Conservation (phyloP, 2,329 filamentous ascomycete species). For the Exophiala sp. region DNA sequence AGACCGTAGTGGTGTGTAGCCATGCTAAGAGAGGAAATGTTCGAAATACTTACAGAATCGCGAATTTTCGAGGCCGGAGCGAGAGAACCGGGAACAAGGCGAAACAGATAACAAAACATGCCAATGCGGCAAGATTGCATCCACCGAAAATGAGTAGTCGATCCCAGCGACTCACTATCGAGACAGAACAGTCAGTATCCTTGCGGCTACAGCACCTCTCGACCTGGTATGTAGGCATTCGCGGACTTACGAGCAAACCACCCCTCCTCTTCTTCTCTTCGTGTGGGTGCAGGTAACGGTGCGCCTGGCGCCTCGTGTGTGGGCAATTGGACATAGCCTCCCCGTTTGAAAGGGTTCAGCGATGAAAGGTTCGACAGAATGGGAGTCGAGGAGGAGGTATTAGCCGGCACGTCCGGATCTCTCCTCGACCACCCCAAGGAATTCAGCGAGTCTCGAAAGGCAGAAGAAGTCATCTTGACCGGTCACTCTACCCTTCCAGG, state of each 20-base stretch:
- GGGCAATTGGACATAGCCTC: conserved; percentile 86
- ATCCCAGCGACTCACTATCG: conserved; percentile 91
- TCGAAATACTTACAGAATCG: conserved; percentile 76
- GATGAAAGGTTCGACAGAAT: conserved; percentile 78
- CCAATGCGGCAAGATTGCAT: conserved; percentile 83
- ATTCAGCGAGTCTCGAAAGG: conserved; percentile 92
- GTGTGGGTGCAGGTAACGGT: conserved; percentile 75
- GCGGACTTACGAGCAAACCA: conserved; percentile 86
- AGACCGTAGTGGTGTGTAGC: conserved; percentile 25
- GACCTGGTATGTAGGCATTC: neutral
- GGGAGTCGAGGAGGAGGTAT: conserved; percentile 64
- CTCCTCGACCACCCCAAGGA: conserved; percentile 91
- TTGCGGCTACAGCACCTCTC: neutral
- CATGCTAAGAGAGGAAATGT: conserved; percentile 18
- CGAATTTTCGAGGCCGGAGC: conserved; percentile 85
- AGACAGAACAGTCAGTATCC: conserved; percentile 20
- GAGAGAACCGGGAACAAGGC: conserved; percentile 80
- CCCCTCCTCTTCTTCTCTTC: conserved; percentile 90
- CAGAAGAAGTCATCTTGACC: conserved; percentile 70
- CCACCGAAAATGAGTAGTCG: conserved; percentile 85
- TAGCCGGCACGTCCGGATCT: conserved; percentile 70
- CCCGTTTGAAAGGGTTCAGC: conserved; percentile 76
- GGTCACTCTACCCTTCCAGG: conserved; percentile 13
- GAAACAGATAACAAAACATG: conserved; percentile 92
- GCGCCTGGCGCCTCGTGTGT: conserved; percentile 79